A percentile compares a stretch with the other conserved stretches of the same genome.
These are phyloP conservation scores for Triangularia setosa DNA, from an alignment of 2,329 filamentous ascomycete genomes.

Conservation along the genomic window DNA sequence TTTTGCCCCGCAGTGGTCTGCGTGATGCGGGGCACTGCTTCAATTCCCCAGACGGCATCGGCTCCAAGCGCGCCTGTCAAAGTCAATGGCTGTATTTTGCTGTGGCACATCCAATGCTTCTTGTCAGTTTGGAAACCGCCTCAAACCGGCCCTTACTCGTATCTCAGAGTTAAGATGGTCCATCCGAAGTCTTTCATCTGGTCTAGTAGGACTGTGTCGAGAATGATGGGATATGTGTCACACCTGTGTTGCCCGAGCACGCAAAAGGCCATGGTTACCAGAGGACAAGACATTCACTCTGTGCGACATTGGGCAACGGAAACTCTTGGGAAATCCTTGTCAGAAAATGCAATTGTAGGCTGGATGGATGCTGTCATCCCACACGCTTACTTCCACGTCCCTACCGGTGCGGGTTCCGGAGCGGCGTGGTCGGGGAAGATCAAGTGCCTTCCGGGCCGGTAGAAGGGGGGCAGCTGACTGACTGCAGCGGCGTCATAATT, in stretches of 20 bases:
- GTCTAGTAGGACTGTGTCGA: background rate
- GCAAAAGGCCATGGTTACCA: no score
- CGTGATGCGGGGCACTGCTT: background rate
- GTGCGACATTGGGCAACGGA: background rate
- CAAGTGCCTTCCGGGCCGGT: background rate
- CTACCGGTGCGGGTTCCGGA: background rate
- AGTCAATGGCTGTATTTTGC: background rate
- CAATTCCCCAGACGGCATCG: background rate
- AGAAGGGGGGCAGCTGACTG: background rate
- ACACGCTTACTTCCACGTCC: background rate
- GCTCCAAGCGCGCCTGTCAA: background rate
- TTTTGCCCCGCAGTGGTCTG: conserved; percentile 19
- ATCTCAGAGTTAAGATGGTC: background rate
- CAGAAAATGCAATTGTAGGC: no score
- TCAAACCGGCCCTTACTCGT: background rate
- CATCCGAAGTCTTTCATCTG: background rate
- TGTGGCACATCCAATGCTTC: background rate
- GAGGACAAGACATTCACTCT: background rate
- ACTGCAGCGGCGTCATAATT: background rate
- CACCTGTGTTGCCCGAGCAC: background rate
- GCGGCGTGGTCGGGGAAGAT: background rate
- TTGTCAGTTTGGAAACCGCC: background rate
- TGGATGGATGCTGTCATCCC: background rate
- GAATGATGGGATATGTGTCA: no score
- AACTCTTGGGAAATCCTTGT: no score